Base-by-base conservation (phyloP, 78 protist species). In the Dictyostelium firmibasis region DNA sequence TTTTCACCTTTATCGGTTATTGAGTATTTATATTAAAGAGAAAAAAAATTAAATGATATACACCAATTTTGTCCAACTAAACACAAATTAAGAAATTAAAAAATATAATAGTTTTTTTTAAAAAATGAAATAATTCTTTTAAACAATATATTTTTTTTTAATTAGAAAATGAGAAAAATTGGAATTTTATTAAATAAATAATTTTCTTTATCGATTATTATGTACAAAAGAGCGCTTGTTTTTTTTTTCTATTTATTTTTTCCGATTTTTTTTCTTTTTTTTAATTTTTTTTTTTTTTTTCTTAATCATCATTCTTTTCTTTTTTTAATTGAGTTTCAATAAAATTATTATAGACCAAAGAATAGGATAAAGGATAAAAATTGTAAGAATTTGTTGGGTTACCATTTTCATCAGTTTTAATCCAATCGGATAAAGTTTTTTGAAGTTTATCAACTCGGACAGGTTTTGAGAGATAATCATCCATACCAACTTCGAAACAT, bases 381-480 rank as follows among this genome's bases (percentile, higher is more conserved):
- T 70, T 70, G 16, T 29, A 70, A 31, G 77, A 31, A 31, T 70
- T 29, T 29, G 36, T 14, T 31, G 77, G 77, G 31, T 70, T 70
- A 4, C 77, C 77, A 70, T 70, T 70, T 29, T 76, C 82, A 41
- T 33, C 53, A 27, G 43, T 10, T 36, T 44, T 79, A 79, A 44
- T 79, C 94, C 94, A 92, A 36, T 92, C 62, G 3, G 25, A 18
- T 14, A 92, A 27, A 1, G 92, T 85, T 83, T 81, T 50, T n/a
- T 77, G 64, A 2, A 92, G 67, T 20, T 38, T 38, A 38, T 92
- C 96, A 2, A 92, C 74, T 53, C 82, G 67, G 11, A 94, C 85
- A 11, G 97, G 97, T 92, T 95, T 95, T 2, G 94, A 36, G 1
- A 95, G 74, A 47, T 91, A 95, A 36, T 86, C 97, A 35, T 95